Base-by-base conservation (phyloP, 192 early-diverging fungal species). In the Lobosporangium transversale region DNA sequence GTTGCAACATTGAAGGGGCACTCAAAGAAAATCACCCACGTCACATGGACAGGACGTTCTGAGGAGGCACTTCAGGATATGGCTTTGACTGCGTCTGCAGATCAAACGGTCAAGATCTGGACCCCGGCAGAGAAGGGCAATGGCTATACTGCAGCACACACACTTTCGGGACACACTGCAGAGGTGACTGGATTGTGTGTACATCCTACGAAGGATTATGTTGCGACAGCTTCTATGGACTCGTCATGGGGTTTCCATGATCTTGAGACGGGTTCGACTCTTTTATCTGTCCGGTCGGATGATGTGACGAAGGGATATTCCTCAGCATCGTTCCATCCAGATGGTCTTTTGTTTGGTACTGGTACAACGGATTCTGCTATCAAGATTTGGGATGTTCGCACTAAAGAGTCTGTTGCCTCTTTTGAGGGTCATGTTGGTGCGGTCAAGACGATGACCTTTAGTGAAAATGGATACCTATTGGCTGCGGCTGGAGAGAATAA, bases 391-490 rank as follows among this genome's bases (percentile, higher is more conserved):
- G 95, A 98, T 79, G 79, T 96, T 53, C 94, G 90, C 62, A 80
- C 86, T 14, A 85, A 88, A 65, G 79, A 79, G 18, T 81, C 85
- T 53, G 91, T 89, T 37, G 84, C 86, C n/a, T 81, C 85, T 6
- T 92, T 95, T 53, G 81, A 84, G 58, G 84, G 83, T 60, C 80
- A 91, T 59, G 53, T 83, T 78, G 78, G 90, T 54, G 57, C 88
- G 10, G 83, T 94, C 63, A 88, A 83, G 44, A 86, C 90, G 21
- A 76, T 99, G 68, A 79, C 91, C 15, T 97, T 99, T 69, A 91
- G 91, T 49, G 96, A 97, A 59, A 97, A 97, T 79, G 97, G 97
- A 36, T 98, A 97, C 78, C 84, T 93, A 66, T 86, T 99, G 66
- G 95, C 92, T 14, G 91, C 95, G 20, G 84, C 84, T 26, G 84